phyloP scores from a whole-genome alignment of 2,329 filamentous ascomycete species.

The Verticillium nubilum region DNA sequence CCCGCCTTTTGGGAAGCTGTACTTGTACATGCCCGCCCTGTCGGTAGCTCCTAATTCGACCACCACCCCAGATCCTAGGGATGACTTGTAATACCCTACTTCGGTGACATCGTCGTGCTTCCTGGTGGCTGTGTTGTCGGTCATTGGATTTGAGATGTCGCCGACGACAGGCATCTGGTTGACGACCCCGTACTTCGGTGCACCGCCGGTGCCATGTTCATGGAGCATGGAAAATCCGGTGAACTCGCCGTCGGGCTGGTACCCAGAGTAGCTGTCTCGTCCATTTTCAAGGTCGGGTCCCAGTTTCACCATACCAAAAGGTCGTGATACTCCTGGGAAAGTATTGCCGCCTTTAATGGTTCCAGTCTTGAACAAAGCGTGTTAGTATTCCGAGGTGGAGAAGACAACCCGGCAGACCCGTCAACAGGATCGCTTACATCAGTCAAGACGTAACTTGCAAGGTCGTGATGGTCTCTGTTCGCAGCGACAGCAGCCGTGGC shows the following conservation, averaged over 20 bases:
- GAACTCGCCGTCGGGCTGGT: conserved; percentile 43
- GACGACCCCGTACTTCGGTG: conserved; percentile 64
- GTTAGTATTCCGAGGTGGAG: conserved; percentile 5
- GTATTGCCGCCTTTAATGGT: conserved; percentile 40
- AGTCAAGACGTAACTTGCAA: conserved; percentile 28
- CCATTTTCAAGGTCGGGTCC: conserved; percentile 44
- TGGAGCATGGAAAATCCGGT: conserved; percentile 60
- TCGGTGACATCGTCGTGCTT: conserved; percentile 42
- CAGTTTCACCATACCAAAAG: conserved; percentile 43
- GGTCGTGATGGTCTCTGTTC: conserved; percentile 9
- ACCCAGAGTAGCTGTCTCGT: conserved; percentile 48
- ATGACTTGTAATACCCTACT: conserved; percentile 57
- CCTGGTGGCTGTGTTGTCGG: conserved; percentile 47
- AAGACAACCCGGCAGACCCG: too few relatives aligned
- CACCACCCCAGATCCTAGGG: conserved; percentile 47
- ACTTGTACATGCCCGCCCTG: conserved; percentile 55
- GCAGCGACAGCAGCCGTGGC: neutral
- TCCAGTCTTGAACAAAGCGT: conserved; percentile 33
- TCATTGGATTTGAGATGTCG: conserved; percentile 45
- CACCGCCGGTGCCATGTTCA: conserved; percentile 62
- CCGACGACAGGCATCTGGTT: conserved; percentile 52
- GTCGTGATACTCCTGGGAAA: conserved; percentile 42
- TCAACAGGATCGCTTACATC: conserved; percentile 19
- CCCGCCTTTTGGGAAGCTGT: conserved; percentile 44
- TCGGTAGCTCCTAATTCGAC: conserved; percentile 52